Conservation (phyloP, 768 basidiomycete genomes). For the Tricholoma saponaceum region DNA sequence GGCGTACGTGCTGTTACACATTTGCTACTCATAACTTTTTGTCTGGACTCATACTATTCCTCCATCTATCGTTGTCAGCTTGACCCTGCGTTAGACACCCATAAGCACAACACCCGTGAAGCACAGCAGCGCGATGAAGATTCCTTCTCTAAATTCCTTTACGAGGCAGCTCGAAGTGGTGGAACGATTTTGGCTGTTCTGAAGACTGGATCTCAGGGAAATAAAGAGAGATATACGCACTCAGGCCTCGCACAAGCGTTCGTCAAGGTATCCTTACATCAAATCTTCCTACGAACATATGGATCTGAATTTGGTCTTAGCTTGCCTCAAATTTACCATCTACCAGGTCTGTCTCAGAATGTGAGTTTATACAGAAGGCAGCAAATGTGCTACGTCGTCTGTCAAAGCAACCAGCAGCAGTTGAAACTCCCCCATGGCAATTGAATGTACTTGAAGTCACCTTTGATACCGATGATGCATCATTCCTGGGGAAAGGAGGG, state of each 20-base stretch:
- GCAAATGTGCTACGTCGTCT: constrained; percentile 8
- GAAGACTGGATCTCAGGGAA: too few species aligned
- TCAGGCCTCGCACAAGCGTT: constrained; percentile 9
- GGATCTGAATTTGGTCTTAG: constrained; percentile 1
- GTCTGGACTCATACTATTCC: too few species aligned
- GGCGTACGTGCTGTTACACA: too few species aligned
- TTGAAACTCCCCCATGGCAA: constrained; percentile 19
- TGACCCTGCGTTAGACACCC: too few species aligned
- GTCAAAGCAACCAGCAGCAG: constrained; percentile 11
- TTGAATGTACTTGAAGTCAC: constrained; percentile 23
- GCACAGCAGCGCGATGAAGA: too few species aligned
- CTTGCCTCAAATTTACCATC: constrained; percentile 2
- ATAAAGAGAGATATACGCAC: too few species aligned
- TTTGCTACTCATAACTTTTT: too few species aligned
- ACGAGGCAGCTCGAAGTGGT: too few species aligned
- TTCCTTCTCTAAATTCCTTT: too few species aligned
- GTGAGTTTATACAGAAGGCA: constrained; percentile 12
- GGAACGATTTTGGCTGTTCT: too few species aligned
- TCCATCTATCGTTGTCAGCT: too few species aligned
- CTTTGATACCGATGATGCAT: constrained; percentile 14
- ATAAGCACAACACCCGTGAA: too few species aligned
- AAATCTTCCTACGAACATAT: neutral
- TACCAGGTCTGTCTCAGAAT: constrained; percentile 1
- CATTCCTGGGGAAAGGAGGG: constrained; percentile 20
- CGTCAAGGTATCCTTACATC: constrained; percentile 9